phyloP scores from a whole-genome alignment of 78 protist species.

The Kipferlia bialata region DNA sequence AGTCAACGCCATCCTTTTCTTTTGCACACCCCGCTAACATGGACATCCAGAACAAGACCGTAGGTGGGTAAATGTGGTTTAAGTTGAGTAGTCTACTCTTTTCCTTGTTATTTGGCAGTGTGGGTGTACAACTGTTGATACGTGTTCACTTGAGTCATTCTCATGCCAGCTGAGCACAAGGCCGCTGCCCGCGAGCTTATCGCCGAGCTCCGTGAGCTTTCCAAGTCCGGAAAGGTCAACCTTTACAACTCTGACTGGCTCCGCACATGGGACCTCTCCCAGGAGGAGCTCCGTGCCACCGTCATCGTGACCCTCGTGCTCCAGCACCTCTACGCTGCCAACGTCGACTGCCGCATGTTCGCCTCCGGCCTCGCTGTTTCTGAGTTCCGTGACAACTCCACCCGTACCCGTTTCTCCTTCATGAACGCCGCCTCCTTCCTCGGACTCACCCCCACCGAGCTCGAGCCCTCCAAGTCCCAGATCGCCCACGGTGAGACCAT shows the following conservation, averaged over 20 bases:
- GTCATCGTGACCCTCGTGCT: constrained; percentile 6
- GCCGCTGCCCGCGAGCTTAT: too few relatives aligned
- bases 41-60: too few relatives aligned
- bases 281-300: constrained; percentile 17
- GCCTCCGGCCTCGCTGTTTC: constrained; percentile 23
- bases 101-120: too few relatives aligned
- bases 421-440: constrained; percentile 24
- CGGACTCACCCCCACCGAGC: constrained; percentile 20
- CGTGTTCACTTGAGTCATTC: too few relatives aligned
- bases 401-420: constrained; percentile 34
- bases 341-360: constrained; percentile 21
- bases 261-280: constrained; percentile 40
- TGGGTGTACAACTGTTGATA: too few relatives aligned
- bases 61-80: too few relatives aligned
- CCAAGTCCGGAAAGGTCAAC: too few relatives aligned
- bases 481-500: constrained; percentile 46
- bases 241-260: constrained; percentile 6
- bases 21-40: too few relatives aligned
- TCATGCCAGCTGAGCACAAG: too few relatives aligned
- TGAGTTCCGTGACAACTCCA: constrained; percentile 34
- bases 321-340: constrained; percentile 8
- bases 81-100: too few relatives aligned
- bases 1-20: too few relatives aligned
- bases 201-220: neutral
- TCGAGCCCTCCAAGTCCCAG: constrained; percentile 35